Percentiles rank a stretch among this genome's conserved stretches.
Conservation (phyloP, 176 grass and related monocot genomes). For the Oryza officinalis region DNA sequence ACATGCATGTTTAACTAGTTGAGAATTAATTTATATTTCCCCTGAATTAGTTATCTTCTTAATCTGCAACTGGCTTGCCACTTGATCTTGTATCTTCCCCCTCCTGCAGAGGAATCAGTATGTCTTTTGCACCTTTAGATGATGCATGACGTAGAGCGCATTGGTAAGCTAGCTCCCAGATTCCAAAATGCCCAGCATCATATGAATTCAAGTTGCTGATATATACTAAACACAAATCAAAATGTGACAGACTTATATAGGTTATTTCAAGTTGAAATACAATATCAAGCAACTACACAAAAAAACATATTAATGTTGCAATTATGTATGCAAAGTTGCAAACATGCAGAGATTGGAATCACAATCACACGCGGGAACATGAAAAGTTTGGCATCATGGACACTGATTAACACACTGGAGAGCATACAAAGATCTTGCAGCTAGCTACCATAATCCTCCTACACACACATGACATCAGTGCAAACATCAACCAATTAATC, state of each 20-base stretch:
- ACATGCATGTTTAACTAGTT: not conserved
- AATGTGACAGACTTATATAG: not conserved
- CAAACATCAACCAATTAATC: not conserved
- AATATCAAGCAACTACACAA: not conserved
- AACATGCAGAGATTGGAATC: not conserved
- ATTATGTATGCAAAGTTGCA: not conserved
- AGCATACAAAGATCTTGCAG: not conserved
- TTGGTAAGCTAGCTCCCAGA: not conserved
- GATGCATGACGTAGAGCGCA: not conserved
- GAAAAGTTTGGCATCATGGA: not conserved
- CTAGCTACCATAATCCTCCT: not conserved
- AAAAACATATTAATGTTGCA: not conserved
- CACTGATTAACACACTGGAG: not conserved
- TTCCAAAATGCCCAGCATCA: not conserved
- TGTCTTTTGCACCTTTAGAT: not conserved
- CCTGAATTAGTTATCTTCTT: not conserved
- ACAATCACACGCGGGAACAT: not conserved
- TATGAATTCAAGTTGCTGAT: not conserved
- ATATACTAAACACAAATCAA: not conserved
- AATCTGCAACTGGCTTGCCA: not conserved
- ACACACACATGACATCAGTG: not conserved
- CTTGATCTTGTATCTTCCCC: not conserved
- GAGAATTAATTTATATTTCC: not conserved
- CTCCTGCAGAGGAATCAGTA: not conserved
- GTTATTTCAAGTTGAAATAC: slow-evolving; percentile 15